Percentiles rank a stretch among this genome's conserved stretches.
phyloP scores from a whole-genome alignment of 179 eudicot species.

The Spergularia azorica region DNA sequence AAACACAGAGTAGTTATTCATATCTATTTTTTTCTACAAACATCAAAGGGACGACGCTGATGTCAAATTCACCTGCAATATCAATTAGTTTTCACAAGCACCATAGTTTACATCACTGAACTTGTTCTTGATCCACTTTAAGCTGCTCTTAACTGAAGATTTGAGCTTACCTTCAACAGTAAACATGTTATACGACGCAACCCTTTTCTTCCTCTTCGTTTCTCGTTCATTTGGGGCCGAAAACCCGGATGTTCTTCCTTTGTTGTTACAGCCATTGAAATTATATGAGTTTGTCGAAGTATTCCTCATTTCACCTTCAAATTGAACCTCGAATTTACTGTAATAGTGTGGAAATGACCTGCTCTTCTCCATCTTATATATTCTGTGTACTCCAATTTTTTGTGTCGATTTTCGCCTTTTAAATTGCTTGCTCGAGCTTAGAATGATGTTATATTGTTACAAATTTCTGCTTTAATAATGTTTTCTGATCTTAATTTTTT shows the following conservation, averaged over 20 bases:
- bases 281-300: constrained; percentile 44
- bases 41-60: no score
- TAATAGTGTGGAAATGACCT: constrained; percentile 23
- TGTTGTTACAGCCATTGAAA: constrained; percentile 56
- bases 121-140: constrained; percentile 81
- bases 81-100: neutral
- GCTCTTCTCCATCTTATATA: constrained; percentile 31
- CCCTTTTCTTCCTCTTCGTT: constrained; percentile 69
- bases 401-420: no score
- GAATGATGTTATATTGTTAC: no score
- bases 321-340: constrained; percentile 37
- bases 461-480: no score
- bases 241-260: constrained; percentile 22
- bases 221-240: constrained; percentile 43
- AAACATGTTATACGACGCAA: constrained; percentile 67
- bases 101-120: constrained; percentile 29
- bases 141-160: constrained; percentile 57
- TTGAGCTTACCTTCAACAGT: constrained; percentile 69
- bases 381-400: no score
- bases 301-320: constrained; percentile 19
- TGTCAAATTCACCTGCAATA: no score
- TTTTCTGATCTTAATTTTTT: no score
- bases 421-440: no score
- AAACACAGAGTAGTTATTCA: no score
- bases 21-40: no score